phyloP scores from a whole-genome alignment of 257 asterid species.

The Penstemon eatonii region DNA sequence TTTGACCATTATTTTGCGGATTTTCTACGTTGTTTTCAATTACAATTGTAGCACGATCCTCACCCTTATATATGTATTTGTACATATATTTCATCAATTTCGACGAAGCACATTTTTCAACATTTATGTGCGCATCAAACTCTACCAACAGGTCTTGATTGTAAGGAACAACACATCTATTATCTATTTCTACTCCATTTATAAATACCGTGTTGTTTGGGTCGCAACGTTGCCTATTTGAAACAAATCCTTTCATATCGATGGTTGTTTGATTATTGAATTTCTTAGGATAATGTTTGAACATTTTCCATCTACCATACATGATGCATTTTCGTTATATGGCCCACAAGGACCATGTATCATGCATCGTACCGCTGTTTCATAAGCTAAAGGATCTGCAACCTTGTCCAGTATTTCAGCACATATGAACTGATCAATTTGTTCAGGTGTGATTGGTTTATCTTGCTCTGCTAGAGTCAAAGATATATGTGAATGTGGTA shows the following conservation, averaged over 20 bases:
- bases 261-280: slow-evolving; percentile 11
- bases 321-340: slow-evolving; percentile 5
- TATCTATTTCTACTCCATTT: slow-evolving; percentile 1
- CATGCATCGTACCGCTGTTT: not conserved
- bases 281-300: not conserved
- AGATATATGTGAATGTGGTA: slow-evolving; percentile 10
- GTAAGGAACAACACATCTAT: slow-evolving; percentile 14
- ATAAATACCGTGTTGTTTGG: not conserved
- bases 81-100: slow-evolving; percentile 12
- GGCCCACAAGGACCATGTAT: slow-evolving; percentile 18
- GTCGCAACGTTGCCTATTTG: not conserved
- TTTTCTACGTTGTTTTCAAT: not conserved
- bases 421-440: slow-evolving; percentile 7
- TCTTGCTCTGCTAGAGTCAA: not conserved
- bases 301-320: slow-evolving; percentile 14
- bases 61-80: slow-evolving; percentile 10
- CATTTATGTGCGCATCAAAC: slow-evolving; percentile 1
- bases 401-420: slow-evolving; percentile 13
- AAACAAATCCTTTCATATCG: slow-evolving; percentile 5
- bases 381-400: slow-evolving; percentile 2
- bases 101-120: not conserved
- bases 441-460: not conserved
- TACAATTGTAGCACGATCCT: slow-evolving; percentile 6
- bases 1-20: not conserved
- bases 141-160: not conserved